Evolutionary conservation across 306 rosid species (phyloP).

Genomic region (Parietaria judaica): DNA sequence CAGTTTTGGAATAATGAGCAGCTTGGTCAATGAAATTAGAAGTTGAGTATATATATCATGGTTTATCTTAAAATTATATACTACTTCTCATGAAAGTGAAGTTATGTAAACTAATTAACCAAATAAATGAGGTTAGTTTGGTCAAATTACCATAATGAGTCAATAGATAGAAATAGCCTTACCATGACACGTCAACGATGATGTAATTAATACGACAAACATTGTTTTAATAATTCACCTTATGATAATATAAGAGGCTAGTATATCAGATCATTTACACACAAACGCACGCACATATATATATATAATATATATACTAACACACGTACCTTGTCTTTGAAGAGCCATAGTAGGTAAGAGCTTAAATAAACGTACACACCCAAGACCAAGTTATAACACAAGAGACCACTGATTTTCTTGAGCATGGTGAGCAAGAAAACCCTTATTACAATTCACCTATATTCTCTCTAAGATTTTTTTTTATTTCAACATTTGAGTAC

Average conservation of each 20-base stretch:
- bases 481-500: background rate
- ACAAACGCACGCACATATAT: no score
- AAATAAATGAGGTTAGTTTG: background rate
- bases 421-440: constrained; percentile 39
- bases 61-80: no score
- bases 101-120: background rate
- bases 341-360: constrained; percentile 77
- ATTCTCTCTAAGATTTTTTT: background rate
- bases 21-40: no score
- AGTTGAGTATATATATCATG: no score
- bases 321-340: constrained; percentile 39
- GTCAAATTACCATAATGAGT: background rate
- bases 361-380: constrained; percentile 47
- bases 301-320: background rate
- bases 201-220: constrained; percentile 13
- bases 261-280: background rate
- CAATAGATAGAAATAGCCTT: background rate
- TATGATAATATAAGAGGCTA: constrained; percentile 1
- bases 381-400: constrained; percentile 40
- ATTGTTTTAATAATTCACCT: constrained; percentile 5
- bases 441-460: background rate
- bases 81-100: background rate
- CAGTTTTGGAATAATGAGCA: no score
- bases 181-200: background rate
- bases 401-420: constrained; percentile 25